Percentiles rank a stretch among this genome's conserved stretches.
Evolutionary conservation across 495 filamentous ascomycete species (phyloP).

Genomic region (Aspergillus taichungensis): DNA sequence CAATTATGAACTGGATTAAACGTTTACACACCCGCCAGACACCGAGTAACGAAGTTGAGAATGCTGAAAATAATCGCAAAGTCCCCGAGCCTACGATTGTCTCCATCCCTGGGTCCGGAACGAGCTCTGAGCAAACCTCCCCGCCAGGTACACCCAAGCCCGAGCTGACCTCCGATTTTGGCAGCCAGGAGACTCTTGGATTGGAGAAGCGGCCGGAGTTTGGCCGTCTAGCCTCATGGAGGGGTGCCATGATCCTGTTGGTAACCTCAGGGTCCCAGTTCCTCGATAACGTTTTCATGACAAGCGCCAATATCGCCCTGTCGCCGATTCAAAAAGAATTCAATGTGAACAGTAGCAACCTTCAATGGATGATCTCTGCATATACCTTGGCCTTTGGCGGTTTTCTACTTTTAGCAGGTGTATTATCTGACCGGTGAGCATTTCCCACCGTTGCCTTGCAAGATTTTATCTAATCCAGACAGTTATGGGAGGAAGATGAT

Average conservation of each 20-base stretch:
- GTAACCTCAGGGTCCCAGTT: constrained; percentile 32
- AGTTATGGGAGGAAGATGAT: constrained; percentile 29
- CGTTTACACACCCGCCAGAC: no score
- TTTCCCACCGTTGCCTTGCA: neutral
- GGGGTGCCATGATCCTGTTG: constrained; percentile 24
- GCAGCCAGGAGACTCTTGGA: no score
- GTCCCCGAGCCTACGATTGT: constrained; percentile 12
- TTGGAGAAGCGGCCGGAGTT: constrained; percentile 22
- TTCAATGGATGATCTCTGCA: constrained; percentile 35
- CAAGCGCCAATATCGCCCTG: constrained; percentile 28
- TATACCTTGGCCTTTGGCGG: constrained; percentile 31
- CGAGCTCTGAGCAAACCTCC: neutral
- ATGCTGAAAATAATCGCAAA: constrained; percentile 4
- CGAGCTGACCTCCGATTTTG: no score
- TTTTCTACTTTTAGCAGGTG: constrained; percentile 25
- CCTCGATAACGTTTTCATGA: constrained; percentile 34
- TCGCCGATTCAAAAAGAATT: constrained; percentile 31
- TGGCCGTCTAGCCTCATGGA: constrained; percentile 24
- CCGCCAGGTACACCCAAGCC: constrained; percentile 2
- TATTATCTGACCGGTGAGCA: constrained; percentile 26
- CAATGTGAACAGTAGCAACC: constrained; percentile 19
- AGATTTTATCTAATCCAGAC: constrained; percentile 1
- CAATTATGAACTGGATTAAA: no score
- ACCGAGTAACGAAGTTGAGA: neutral
- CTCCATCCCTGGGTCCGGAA: constrained; percentile 11